Evolutionary conservation across 2,329 filamentous ascomycete genomes (phyloP).

Genomic region (Beauveria rudraprayagi): DNA sequence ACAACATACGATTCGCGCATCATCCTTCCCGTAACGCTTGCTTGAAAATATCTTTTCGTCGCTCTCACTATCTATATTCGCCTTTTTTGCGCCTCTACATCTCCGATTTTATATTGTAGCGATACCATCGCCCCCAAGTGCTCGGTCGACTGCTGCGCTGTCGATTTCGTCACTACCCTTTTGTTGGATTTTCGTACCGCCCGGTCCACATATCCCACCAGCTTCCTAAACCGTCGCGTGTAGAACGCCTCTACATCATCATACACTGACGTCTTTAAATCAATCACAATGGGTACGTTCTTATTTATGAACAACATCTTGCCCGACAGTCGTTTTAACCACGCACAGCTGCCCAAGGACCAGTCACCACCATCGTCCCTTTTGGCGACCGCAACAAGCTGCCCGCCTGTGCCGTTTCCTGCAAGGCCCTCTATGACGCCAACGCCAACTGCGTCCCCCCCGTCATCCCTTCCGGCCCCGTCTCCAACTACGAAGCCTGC

Average conservation of each 20-base stretch:
- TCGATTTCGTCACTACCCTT: background rate
- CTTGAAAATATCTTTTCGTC: background rate
- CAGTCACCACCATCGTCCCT: conserved; percentile 46
- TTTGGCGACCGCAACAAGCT: conserved; percentile 38
- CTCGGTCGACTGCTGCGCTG: background rate
- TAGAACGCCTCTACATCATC: background rate
- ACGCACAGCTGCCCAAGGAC: background rate
- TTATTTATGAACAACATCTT: too few relatives aligned
- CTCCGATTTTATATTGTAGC: background rate
- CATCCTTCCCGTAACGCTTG: background rate
- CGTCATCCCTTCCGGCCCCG: conserved; percentile 37
- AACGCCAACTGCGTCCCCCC: conserved; percentile 64
- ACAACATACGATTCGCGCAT: conserved; percentile 7
- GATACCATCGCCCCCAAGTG: background rate
- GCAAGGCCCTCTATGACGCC: conserved; percentile 57
- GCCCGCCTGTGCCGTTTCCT: conserved; percentile 53
- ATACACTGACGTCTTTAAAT: background rate
- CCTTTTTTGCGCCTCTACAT: background rate
- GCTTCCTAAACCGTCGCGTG: background rate
- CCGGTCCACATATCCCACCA: background rate
- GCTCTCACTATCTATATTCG: background rate
- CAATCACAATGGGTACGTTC: conserved; percentile 6
- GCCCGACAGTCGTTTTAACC: background rate
- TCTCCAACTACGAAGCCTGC: conserved; percentile 55
- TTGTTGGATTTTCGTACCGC: background rate